Base-by-base conservation (phyloP, 2,329 filamentous ascomycete species). In the Colletotrichum liriopes region DNA sequence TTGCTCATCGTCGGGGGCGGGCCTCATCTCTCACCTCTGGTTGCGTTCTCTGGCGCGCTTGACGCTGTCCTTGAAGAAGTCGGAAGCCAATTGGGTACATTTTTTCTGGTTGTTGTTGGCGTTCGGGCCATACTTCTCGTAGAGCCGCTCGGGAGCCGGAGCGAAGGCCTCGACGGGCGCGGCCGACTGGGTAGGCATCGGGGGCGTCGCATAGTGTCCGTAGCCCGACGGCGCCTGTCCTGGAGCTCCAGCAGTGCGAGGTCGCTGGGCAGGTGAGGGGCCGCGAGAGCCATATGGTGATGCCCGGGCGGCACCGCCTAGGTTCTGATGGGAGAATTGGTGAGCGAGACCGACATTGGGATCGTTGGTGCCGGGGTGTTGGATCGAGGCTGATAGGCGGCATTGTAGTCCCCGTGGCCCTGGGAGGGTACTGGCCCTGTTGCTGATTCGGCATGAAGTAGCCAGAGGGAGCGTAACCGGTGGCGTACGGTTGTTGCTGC, bases 61-160 rank as follows among this genome's bases (percentile, higher is more conserved):
- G 67, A 99, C 97, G 81, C 96, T 98, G 84, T 99, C 96, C 84
- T 97, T 97, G 90, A 98, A 99, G 86, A 98, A 98, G 77, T 96
- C 95, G 68, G 93, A 91, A 49, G 97, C 93, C 79, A 92, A 81
- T 78, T 91, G 89, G 18, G 89, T 89, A 80, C 91, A 92, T 79
- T 91, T 92, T 84, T 92, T 92, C 83, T 92, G 90, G 80, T 93
- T 93, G 80, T 91, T 91, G 78, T 92, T 91, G 75, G 90, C 87
- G 76, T 89, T 88, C 67, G 86, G 80, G 43, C 90, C 90, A 76
- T 91, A 92, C 79, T 93, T 94, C 79, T 97, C 94, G 3, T 95
- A 94, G 83, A 96, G 97, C 77, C 94, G 91, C 80, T 97, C 94
- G 1, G 95, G 93, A 59, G 93, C 93, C 75, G 90, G 89, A 77